Conservation (phyloP, 768 basidiomycete genomes). For the Rhizopogon roseolus region DNA sequence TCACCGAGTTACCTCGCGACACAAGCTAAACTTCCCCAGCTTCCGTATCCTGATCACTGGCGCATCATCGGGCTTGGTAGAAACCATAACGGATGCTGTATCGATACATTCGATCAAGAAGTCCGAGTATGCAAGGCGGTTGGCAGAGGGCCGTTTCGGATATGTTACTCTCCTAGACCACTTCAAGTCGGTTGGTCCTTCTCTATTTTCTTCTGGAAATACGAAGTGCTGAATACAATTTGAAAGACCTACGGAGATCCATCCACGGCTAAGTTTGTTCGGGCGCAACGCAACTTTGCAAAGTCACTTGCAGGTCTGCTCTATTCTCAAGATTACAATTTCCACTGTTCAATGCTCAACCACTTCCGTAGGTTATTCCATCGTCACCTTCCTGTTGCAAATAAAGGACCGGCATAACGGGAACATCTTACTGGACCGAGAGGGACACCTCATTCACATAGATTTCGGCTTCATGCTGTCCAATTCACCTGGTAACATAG, state of each 20-base stretch:
- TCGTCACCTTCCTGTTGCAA: constrained; percentile 94
- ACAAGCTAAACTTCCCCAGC: constrained; percentile 35
- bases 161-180: constrained; percentile 91
- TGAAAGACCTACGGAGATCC: constrained; percentile 85
- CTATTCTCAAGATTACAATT: not conserved
- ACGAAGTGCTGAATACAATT: not conserved
- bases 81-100: constrained; percentile 97
- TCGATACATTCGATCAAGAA: constrained; percentile 99
- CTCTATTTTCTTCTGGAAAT: too few species aligned
- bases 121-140: constrained; percentile 88
- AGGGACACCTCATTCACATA: constrained; percentile 94
- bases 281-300: constrained; percentile 92
- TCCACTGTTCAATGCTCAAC: not conserved
- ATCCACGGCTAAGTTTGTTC: constrained; percentile 77
- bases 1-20: not conserved
- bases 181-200: constrained; percentile 63
- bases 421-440: constrained; percentile 92
- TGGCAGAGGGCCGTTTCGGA: constrained; percentile 75
- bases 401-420: constrained; percentile 99
- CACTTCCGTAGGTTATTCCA: constrained; percentile 67
- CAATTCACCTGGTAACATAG: constrained; percentile 95
- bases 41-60: constrained; percentile 97
- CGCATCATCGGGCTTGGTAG: constrained; percentile 87
- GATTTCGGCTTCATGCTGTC: constrained; percentile 98
- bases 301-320: constrained; percentile 77